phyloP scores from a whole-genome alignment of 345 rosid species.

The Mercurialis annua region DNA sequence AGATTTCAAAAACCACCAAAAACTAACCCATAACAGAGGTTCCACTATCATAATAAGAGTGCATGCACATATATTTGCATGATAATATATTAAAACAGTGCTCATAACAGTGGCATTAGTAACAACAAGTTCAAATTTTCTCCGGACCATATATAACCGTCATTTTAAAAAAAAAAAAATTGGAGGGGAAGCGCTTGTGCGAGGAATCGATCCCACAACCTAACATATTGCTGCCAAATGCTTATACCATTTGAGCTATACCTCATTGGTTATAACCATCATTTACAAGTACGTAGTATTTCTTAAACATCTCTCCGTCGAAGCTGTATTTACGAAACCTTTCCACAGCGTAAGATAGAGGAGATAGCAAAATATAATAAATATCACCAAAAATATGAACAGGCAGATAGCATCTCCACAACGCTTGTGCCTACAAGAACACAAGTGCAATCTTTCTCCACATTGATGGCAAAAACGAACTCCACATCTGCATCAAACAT shows the following conservation, averaged over 20 bases:
- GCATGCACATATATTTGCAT: background rate
- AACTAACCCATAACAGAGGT: background rate
- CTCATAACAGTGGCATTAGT: background rate
- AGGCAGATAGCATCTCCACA: slow-evolving; percentile 13
- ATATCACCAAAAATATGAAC: background rate
- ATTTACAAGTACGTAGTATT: background rate
- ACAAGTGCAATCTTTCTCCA: slow-evolving; percentile 23
- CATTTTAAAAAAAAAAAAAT: too few species aligned
- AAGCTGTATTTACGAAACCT: background rate
- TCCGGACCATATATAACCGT: background rate
- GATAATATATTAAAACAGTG: background rate
- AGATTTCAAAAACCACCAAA: background rate
- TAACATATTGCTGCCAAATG: too few species aligned
- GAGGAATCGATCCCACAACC: too few species aligned
- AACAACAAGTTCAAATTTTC: background rate
- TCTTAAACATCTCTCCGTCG: background rate
- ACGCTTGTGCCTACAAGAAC: slow-evolving; percentile 19
- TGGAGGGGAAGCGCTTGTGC: too few species aligned
- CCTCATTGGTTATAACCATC: too few species aligned
- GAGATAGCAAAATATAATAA: background rate
- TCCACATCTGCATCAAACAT: slow-evolving; percentile 21
- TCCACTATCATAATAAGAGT: too few species aligned
- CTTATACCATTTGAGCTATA: too few species aligned
- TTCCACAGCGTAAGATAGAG: background rate
- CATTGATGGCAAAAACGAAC: slow-evolving; percentile 27